Evolutionary conservation across 345 rosid genomes (phyloP).

Genomic region (Citrus unshiu): DNA sequence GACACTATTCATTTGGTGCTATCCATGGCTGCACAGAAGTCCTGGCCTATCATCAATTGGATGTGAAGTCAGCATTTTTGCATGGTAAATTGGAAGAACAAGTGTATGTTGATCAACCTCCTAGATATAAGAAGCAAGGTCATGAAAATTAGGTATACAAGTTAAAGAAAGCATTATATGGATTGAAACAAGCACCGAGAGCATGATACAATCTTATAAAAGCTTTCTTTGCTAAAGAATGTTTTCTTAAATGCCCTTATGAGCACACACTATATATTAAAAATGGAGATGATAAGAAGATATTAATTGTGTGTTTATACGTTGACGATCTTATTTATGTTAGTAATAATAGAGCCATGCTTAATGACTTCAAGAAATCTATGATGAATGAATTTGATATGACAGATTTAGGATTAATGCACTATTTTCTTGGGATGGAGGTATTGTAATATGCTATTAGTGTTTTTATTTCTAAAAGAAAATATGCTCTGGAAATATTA

Average conservation of each 20-base stretch:
- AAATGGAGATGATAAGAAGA: not conserved
- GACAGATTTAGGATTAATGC: too few relatives aligned
- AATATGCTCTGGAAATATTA: too few relatives aligned
- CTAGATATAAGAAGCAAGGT: not conserved
- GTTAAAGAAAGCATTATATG: too few relatives aligned
- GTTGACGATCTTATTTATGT: not conserved
- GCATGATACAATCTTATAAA: not conserved
- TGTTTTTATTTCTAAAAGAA: too few relatives aligned
- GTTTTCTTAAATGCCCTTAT: not conserved
- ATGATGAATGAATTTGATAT: not conserved
- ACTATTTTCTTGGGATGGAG: too few relatives aligned
- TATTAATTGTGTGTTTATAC: not conserved
- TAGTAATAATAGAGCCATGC: not conserved
- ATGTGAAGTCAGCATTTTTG: conserved; percentile 1
- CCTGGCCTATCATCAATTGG: not conserved
- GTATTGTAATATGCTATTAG: too few relatives aligned
- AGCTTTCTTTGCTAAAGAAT: not conserved
- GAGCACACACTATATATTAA: not conserved
- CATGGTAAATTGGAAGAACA: not conserved
- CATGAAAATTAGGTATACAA: too few relatives aligned
- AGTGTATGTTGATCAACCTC: not conserved
- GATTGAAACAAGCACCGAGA: not conserved
- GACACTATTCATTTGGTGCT: too few relatives aligned
- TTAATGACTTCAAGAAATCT: not conserved
- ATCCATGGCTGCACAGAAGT: not conserved